Conservation (phyloP, 1,139 yeast genomes). For the Hemisphaericaspora lyxosophila region DNA sequence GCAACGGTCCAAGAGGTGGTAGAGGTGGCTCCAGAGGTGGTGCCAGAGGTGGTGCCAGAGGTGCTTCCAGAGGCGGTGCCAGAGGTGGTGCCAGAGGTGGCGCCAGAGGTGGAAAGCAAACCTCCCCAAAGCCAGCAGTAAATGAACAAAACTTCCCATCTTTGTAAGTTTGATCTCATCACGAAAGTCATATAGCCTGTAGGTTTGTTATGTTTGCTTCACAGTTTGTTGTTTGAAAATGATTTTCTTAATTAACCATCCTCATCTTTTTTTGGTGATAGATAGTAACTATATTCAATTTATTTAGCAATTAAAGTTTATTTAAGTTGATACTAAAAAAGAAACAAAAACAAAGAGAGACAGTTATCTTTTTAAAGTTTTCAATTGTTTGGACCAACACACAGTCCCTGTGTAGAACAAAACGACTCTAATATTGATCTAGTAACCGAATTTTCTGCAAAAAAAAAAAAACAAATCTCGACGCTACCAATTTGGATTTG, state of each 20-base stretch:
- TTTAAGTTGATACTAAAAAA: background rate
- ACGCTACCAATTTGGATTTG: no score
- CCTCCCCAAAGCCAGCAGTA: slow-evolving; percentile 40
- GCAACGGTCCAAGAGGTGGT: slow-evolving; percentile 19
- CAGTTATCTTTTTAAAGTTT: no score
- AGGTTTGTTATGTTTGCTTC: background rate
- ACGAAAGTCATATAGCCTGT: slow-evolving; percentile 1
- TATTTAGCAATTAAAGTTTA: background rate
- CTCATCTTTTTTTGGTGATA: no score
- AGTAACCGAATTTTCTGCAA: no score
- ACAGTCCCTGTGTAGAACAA: no score
- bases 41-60: slow-evolving; percentile 22
- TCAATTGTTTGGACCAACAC: no score
- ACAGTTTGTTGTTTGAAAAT: slow-evolving; percentile 1
- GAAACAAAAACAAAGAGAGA: no score
- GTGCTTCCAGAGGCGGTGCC: slow-evolving; percentile 24
- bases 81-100: slow-evolving; percentile 31
- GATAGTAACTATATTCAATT: background rate
- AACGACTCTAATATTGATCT: no score
- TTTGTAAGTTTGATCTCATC: slow-evolving; percentile 27
- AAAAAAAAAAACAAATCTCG: no score
- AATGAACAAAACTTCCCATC: slow-evolving; percentile 68
- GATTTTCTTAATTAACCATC: slow-evolving; percentile 3
- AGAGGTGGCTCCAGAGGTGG: slow-evolving; percentile 35
- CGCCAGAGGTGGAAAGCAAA: slow-evolving; percentile 22